Base-by-base conservation (phyloP, 2,329 filamentous ascomycete species). In the Colletotrichum somersetense region DNA sequence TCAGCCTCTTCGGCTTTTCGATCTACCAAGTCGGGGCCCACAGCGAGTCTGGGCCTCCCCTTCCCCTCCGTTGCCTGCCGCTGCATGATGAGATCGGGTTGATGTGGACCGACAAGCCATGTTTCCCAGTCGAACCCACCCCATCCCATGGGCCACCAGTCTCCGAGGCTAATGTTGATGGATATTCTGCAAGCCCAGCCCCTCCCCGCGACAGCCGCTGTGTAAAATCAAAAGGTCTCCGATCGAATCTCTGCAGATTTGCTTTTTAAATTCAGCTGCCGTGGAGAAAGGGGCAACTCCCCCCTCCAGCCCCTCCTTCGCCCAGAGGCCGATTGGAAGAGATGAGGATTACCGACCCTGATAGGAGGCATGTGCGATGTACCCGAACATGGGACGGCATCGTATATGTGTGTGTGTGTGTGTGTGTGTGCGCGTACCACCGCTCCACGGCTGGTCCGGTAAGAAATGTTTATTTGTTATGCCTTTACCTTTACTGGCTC, bases 71-170 rank as follows among this genome's bases (percentile, higher is more conserved):
- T 30, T 66, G 30, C 55, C 55, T 23, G 53, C 52, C 40, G 53
- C 53, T 59, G 40, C 63, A 58, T 66, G 48, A 66, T 58, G 52
- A 66, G 63, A 66, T 66, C 53, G 48, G n/a, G 20, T 59, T 30
- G 62, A 46, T 40, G 57, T 30, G 26, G 42, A 30, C 26, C 18
- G 35, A 35, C 23, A 61, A 48, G 26, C 58, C 42, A 35, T 48
- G 42, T 62, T 48, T 62, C 58, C 46, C 42, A 50, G 14, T 8
- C 30, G 8, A 35, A 20, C 26, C 18, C 26, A 18, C 12, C 16
- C 52, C 12, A 18, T n/a, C 16, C 52, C 12, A 33, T 55, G 8
- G 26, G 8, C 16, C 18, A 5, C 30, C 16, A 20, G 5, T 20
- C 18, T 33, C 20, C 52, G 18, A 56, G 30, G 5, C 18, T 6